A percentile compares a stretch with the other conserved stretches of the same genome.
Conservation (phyloP, 768 basidiomycete species). For the Mycena olivaceomarginata region DNA sequence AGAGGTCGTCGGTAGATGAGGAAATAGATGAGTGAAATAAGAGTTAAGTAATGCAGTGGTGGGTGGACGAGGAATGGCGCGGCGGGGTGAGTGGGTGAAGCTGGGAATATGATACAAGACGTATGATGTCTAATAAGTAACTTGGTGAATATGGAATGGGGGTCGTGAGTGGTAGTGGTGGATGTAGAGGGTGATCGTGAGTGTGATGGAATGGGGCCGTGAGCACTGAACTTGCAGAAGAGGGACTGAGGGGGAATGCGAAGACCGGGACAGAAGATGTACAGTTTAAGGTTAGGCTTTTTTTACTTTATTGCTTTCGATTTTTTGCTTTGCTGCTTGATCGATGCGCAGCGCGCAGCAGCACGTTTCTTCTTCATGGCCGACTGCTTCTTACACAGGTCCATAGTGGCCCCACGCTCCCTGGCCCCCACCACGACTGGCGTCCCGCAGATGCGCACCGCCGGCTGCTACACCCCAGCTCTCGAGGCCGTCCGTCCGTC, state of each 20-base stretch:
- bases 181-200: background rate
- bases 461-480: slow-evolving; percentile 67
- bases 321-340: background rate
- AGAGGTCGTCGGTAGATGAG: no score
- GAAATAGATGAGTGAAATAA: no score
- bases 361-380: slow-evolving; percentile 1
- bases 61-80: slow-evolving; percentile 21
- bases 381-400: slow-evolving; percentile 31
- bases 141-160: slow-evolving; percentile 41
- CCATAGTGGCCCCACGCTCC: slow-evolving; percentile 43
- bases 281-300: slow-evolving; percentile 35
- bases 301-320: background rate
- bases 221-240: slow-evolving; percentile 16
- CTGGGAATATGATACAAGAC: slow-evolving; percentile 43
- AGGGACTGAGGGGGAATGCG: slow-evolving; percentile 22
- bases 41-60: slow-evolving; percentile 33
- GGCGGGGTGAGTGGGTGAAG: slow-evolving; percentile 34
- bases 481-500: slow-evolving; percentile 58
- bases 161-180: slow-evolving; percentile 1
- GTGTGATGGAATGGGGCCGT: slow-evolving; percentile 2
- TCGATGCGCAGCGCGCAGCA: background rate
- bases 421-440: slow-evolving; percentile 56
- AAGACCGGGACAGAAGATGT: slow-evolving; percentile 35
- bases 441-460: slow-evolving; percentile 48
- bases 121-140: slow-evolving; percentile 57